Evolutionary conservation across 495 filamentous ascomycete genomes (phyloP).

Genomic region (Trypethelium eluteriae): DNA sequence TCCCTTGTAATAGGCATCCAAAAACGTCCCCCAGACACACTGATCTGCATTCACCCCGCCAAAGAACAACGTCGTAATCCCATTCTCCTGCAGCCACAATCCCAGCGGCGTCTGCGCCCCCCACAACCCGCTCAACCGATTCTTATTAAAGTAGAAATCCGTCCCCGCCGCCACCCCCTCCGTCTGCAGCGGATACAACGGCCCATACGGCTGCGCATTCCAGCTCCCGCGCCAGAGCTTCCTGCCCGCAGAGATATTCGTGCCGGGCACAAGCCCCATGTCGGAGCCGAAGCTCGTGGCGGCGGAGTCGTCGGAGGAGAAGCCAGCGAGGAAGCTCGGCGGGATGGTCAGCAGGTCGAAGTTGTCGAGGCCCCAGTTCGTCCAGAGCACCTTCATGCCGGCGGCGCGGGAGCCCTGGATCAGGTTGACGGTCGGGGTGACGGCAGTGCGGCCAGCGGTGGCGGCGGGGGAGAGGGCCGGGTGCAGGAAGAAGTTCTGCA

Average conservation of each 20-base stretch:
- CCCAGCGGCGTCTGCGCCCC: conserved; percentile 31
- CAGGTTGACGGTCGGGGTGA: conserved; percentile 22
- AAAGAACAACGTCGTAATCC: conserved; percentile 32
- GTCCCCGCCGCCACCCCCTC: conserved; percentile 26
- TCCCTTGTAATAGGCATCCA: conserved; percentile 33
- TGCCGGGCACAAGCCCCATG: conserved; percentile 33
- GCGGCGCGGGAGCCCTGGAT: conserved; percentile 25
- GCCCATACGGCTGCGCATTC: conserved; percentile 32
- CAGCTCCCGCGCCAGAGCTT: conserved; percentile 33
- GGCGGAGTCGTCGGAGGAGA: conserved; percentile 23
- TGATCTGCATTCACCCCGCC: conserved; percentile 29
- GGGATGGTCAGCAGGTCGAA: conserved; percentile 35
- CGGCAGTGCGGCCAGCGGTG: conserved; percentile 19
- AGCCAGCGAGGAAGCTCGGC: conserved; percentile 30
- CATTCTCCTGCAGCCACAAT: conserved; percentile 28
- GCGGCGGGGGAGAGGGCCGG: conserved; percentile 22
- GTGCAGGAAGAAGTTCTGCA: conserved; percentile 26
- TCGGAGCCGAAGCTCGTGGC: conserved; percentile 27
- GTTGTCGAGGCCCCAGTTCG: conserved; percentile 33
- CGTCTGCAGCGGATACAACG: conserved; percentile 26
- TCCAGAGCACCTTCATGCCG: conserved; percentile 30
- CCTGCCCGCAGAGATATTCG: conserved; percentile 26
- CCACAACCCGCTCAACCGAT: conserved; percentile 34
- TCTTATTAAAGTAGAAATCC: conserved; percentile 34
- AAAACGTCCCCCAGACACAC: conserved; percentile 32